Evolutionary conservation across 306 rosid genomes (phyloP).

Genomic region (Citrullus mucosospermus): DNA sequence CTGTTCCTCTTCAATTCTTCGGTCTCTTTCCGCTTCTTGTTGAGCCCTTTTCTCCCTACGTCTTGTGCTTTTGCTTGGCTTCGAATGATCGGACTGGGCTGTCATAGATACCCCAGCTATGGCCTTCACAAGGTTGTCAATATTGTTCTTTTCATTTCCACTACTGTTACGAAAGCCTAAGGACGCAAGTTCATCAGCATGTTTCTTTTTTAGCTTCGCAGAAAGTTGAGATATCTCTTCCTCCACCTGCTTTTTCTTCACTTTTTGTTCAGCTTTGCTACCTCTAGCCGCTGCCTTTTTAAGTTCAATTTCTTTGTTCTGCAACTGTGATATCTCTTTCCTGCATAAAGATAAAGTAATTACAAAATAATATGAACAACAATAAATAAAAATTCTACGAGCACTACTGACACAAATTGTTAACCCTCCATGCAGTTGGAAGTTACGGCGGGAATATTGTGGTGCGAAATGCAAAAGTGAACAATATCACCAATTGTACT

Average conservation of each 20-base stretch:
- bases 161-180: constrained; percentile 48
- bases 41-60: constrained; percentile 64
- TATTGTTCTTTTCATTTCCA: constrained; percentile 42
- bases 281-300: constrained; percentile 83
- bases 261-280: constrained; percentile 91
- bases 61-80: constrained; percentile 58
- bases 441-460: background rate
- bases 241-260: constrained; percentile 93
- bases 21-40: constrained; percentile 84
- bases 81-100: constrained; percentile 43
- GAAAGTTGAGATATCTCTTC: constrained; percentile 73
- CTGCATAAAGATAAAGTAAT: constrained; percentile 25
- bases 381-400: background rate
- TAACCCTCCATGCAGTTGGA: background rate
- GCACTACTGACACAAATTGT: background rate
- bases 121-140: constrained; percentile 73
- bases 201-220: constrained; percentile 57
- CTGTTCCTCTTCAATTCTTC: constrained; percentile 77
- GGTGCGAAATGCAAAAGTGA: background rate
- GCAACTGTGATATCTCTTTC: constrained; percentile 67
- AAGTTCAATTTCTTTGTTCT: constrained; percentile 69
- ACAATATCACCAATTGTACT: background rate
- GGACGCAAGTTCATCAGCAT: constrained; percentile 48
- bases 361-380: background rate
- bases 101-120: constrained; percentile 71